A percentile compares a stretch with the other conserved stretches of the same genome.
Conservation (phyloP, 2,329 filamentous ascomycete species). For the Nectriaceae sp. region DNA sequence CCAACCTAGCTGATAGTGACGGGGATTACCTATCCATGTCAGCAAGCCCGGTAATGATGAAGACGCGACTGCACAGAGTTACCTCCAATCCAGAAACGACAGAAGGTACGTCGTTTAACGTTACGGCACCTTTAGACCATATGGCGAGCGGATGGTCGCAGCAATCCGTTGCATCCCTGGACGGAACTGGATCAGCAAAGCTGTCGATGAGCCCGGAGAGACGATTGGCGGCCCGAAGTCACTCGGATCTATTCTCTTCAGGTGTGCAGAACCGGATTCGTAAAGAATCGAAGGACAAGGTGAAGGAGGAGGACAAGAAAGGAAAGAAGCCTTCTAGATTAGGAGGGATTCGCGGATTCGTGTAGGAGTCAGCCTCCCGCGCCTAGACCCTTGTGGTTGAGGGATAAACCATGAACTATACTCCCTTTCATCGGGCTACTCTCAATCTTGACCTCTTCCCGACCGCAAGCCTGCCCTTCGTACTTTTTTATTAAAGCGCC, state of each 20-base stretch:
- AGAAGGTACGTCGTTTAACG: conserved; percentile 46
- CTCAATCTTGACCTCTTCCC: too few species aligned
- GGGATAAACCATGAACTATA: too few species aligned
- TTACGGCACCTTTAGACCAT: conserved; percentile 46
- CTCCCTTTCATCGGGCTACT: too few species aligned
- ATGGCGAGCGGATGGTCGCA: too few species aligned
- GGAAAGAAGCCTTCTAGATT: conserved; percentile 40
- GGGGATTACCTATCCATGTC: conserved; percentile 39
- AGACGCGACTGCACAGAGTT: conserved; percentile 40
- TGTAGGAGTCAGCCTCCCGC: conserved; percentile 32
- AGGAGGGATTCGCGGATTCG: conserved; percentile 44
- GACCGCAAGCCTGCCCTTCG: too few species aligned
- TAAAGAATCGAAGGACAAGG: conserved; percentile 52
- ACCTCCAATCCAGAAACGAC: conserved; percentile 46
- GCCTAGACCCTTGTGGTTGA: too few species aligned
- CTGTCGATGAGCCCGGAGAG: conserved; percentile 37
- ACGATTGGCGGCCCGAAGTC: conserved; percentile 19
- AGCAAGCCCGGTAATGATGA: conserved; percentile 40
- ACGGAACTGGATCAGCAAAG: conserved; percentile 28
- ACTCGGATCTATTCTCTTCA: conserved; percentile 35
- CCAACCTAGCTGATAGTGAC: conserved; percentile 27
- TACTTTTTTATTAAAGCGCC: too few species aligned
- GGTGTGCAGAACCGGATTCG: conserved; percentile 49
- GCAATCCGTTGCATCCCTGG: too few species aligned
- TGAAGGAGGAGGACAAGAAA: conserved; percentile 44